A percentile compares a stretch with the other conserved stretches of the same genome.
Conservation (phyloP, 768 basidiomycete genomes). For the Kwoniella dendrophila region DNA sequence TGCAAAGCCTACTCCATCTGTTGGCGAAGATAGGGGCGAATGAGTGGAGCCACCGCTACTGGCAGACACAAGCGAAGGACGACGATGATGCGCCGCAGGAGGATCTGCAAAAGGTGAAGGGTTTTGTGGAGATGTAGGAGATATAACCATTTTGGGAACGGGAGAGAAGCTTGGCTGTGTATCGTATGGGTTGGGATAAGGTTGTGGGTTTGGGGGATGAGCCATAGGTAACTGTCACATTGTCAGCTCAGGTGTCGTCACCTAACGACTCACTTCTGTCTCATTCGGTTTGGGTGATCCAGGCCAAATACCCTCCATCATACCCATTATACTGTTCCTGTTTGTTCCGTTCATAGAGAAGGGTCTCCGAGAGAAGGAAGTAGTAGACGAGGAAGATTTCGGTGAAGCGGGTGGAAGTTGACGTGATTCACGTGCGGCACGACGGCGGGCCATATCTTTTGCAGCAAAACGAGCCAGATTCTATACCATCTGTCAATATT, state of each 20-base stretch:
- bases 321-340: constrained; percentile 36
- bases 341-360: constrained; percentile 29
- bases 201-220: constrained; percentile 15
- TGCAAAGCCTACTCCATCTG: constrained; percentile 19
- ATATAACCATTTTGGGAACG: constrained; percentile 35
- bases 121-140: constrained; percentile 23
- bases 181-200: constrained; percentile 34
- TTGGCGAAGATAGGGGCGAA: constrained; percentile 24
- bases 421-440: constrained; percentile 39
- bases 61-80: constrained; percentile 16
- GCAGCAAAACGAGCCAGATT: constrained; percentile 48
- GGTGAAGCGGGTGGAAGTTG: constrained; percentile 29
- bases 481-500: constrained; percentile 19
- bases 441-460: constrained; percentile 39
- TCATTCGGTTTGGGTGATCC: constrained; percentile 16
- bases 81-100: constrained; percentile 8
- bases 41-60: constrained; percentile 13
- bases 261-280: constrained; percentile 24
- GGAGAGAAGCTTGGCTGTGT: constrained; percentile 28
- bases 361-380: constrained; percentile 28
- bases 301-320: constrained; percentile 41
- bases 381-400: constrained; percentile 13
- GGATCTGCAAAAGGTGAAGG: constrained; percentile 45
- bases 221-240: constrained; percentile 12
- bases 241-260: background rate